Percentiles rank a stretch among this genome's conserved stretches.
These are phyloP conservation scores for Sindora glabra DNA, from an alignment of 306 rosid genomes.

Conservation along the genomic window DNA sequence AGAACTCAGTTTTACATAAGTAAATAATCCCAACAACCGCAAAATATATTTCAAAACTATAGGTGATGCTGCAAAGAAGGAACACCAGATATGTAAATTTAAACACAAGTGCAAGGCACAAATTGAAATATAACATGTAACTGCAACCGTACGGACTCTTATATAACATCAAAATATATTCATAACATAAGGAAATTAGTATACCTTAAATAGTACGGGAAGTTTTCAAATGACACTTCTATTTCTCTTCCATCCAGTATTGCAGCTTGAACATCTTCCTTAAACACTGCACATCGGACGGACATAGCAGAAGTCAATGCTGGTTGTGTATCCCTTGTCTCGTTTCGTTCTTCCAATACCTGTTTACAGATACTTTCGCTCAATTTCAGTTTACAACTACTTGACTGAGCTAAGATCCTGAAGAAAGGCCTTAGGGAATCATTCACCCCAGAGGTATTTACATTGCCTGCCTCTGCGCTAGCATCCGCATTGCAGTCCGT, in stretches of 20 bases:
- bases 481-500: conserved; percentile 64
- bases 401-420: conserved; percentile 82
- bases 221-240: conserved; percentile 81
- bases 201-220: conserved; percentile 95
- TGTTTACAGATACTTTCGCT: conserved; percentile 99
- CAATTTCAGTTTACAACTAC: conserved; percentile 96
- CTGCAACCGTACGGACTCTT: no score
- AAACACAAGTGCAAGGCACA: no score
- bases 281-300: conserved; percentile 77
- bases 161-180: background rate
- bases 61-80: no score
- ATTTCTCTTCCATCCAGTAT: conserved; percentile 67
- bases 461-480: conserved; percentile 93
- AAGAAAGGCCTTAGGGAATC: conserved; percentile 97
- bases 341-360: conserved; percentile 96
- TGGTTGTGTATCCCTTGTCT: conserved; percentile 65
- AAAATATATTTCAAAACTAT: no score
- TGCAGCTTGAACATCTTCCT: conserved; percentile 71
- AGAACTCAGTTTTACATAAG: no score
- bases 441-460: conserved; percentile 98
- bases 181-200: conserved; percentile 9
- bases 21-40: no score
- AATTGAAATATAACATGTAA: no score
- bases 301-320: conserved; percentile 74
- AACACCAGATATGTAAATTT: no score